Evolutionary conservation across 331 rosid genomes (phyloP), one percentile per base, ranked within the genome.

Genomic region (Erythrophleum ivorense): DNA sequence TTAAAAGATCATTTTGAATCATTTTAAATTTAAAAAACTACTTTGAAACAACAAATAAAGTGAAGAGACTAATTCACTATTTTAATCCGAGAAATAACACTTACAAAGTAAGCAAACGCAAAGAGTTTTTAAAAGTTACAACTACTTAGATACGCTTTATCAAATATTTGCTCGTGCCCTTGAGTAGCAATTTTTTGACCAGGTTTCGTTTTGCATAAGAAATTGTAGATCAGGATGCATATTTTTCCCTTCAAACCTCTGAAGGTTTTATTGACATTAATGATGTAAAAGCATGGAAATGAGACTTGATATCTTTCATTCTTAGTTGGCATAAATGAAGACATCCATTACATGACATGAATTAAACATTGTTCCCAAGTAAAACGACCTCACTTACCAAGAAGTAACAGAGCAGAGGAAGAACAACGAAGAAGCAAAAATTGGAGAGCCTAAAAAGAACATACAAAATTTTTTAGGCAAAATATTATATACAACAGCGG

Each of bases 401-500:
- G n/a, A 34, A 43, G 11, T 41, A 33, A 7, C 45, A 29, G 55
- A 3, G 33, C 36, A 57, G 60, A 55, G 67, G 52, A 67, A 29
- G 10, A 10, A 13, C 48, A 10, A 66, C 45, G 80, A 80, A 73
- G 60, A 46, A 16, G 14, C 70, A 24, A 36, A 57, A 68, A 33
- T 60, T 71, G 66, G 46, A 73, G 53, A 24, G 64, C 86, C 49
- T 24, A 82, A 3, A 54, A 52, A 19, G 46, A 67, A 60, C 55
- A 73, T 21, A 29, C 71, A 68, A 52, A 19, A 2, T 24, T 45
- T 48, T 9, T 7, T 36, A 3, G 55, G 79, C 76, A 53, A 63
- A 73, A 78, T 78, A 58, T 80, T 64, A 75, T 78, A 31, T 71
- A 76, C 71, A 83, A 74, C 70, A 63, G 18, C 45, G 0, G 34